Conservation (phyloP, 352 stramenopile genomes). For the Pelagophyceae sp. region DNA sequence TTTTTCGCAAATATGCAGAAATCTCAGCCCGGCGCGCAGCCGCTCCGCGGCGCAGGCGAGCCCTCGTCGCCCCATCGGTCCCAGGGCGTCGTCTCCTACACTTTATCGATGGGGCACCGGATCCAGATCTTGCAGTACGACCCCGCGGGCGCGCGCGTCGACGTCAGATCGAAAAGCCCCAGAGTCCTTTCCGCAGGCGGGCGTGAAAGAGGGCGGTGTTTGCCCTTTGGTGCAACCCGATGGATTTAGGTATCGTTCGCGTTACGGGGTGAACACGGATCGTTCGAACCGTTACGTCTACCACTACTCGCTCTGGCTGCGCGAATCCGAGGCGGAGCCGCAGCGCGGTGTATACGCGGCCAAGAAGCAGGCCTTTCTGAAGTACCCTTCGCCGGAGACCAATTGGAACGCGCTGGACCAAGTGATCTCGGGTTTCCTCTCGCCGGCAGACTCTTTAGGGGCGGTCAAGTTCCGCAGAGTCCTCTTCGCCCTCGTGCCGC, state of each 20-base stretch:
- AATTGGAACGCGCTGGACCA: slow-evolving; percentile 17
- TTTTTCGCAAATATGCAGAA: too few relatives aligned
- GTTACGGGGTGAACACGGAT: slow-evolving; percentile 45
- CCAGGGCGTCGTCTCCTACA: slow-evolving; percentile 31
- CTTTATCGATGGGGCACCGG: slow-evolving; percentile 64
- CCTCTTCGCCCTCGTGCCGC: slow-evolving; percentile 11
- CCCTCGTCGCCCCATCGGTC: too few relatives aligned
- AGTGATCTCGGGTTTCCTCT: slow-evolving; percentile 6
- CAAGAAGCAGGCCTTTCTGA: slow-evolving; percentile 57
- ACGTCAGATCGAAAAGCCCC: too few relatives aligned
- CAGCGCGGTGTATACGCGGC: slow-evolving; percentile 33
- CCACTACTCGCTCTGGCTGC: slow-evolving; percentile 48
- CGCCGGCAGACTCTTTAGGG: neutral
- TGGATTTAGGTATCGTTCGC: slow-evolving; percentile 41
- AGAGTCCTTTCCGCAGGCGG: too few relatives aligned
- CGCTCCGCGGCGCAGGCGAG: too few relatives aligned
- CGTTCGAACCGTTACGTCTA: slow-evolving; percentile 48
- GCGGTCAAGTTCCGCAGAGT: slow-evolving; percentile 3
- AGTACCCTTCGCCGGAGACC: slow-evolving; percentile 36
- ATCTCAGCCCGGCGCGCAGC: too few relatives aligned
- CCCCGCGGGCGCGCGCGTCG: slow-evolving; percentile 46
- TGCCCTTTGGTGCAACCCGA: too few relatives aligned
- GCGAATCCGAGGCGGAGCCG: slow-evolving; percentile 33
- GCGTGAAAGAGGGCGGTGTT: too few relatives aligned
- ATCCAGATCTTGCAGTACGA: slow-evolving; percentile 36